phyloP scores from a whole-genome alignment of 768 basidiomycete genomes.

The Paxillus rubicundulus region DNA sequence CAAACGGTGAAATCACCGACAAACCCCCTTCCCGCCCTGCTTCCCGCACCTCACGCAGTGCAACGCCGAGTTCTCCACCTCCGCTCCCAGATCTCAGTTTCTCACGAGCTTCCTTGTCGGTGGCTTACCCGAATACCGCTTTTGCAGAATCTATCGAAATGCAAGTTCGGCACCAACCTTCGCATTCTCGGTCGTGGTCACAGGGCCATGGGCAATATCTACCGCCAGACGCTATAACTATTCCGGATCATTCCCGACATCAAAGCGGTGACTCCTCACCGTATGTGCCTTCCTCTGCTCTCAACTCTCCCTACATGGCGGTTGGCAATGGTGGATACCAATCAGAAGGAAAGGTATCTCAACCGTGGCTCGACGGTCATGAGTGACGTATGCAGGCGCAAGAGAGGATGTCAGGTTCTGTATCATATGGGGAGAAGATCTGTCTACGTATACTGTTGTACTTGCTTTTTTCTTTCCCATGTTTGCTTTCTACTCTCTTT shows the following conservation, averaged over 20 bases:
- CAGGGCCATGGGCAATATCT: constrained; percentile 2
- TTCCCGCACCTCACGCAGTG: constrained; percentile 3
- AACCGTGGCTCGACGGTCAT: constrained; percentile 13
- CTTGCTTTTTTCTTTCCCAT: constrained; percentile 13
- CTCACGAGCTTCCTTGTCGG: constrained; percentile 1
- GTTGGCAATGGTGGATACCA: constrained; percentile 11
- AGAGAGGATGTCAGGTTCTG: constrained; percentile 8
- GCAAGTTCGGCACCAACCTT: constrained; percentile 32
- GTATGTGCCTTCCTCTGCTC: neutral
- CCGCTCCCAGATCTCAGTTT: constrained; percentile 4
- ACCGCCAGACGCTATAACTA: neutral
- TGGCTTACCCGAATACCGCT: neutral
- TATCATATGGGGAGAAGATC: constrained; percentile 20
- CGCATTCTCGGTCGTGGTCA: constrained; percentile 7
- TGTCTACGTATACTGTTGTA: constrained; percentile 21
- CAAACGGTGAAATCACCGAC: constrained; percentile 46
- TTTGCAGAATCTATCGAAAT: constrained; percentile 38
- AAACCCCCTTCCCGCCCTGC: constrained; percentile 35
- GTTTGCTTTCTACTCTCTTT: neutral
- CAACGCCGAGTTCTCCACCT: constrained; percentile 9
- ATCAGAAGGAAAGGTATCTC: constrained; percentile 1
- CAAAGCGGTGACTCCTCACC: neutral
- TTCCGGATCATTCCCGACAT: neutral
- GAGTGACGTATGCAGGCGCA: constrained; percentile 21
- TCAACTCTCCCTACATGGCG: neutral